Evolutionary conservation across 1,139 yeast species (phyloP), one percentile per base, ranked within the genome.

Genomic region (Eremothecium sinecaudum): DNA sequence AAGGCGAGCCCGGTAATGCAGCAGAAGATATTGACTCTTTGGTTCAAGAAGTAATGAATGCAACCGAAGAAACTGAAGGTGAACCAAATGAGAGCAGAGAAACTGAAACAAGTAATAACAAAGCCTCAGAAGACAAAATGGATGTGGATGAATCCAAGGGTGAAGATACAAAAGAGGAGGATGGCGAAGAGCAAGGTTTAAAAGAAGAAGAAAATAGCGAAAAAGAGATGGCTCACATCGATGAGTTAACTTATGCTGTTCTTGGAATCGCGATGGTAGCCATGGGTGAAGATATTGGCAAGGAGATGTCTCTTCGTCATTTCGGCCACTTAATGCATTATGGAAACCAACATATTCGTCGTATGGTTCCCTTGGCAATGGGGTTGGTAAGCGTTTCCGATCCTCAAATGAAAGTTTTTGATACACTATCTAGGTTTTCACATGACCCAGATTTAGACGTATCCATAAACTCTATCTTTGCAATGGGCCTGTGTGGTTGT

Each of bases 401-500:
- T 58, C 96, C 99, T 9, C 94, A 87, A 62, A 87, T 92, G 83
- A 87, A 86, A 63, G 95, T 90, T 10, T 90, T 86, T 56, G 99
- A 92, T 59, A 87, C 97, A 0, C 70, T 92, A 44, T 86, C 97
- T 3, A 75, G 98, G 59, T 86, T 83, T 62, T 84, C 97, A 3
- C 99, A 92, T 61, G 98, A 92, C 55, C 79, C 86, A 39, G 97
- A 90, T 59, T 66, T 83, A 49, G 94, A 84, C 54, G 96, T 92
- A 38, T 95, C 98, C 4, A 80, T 80, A 58, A 92, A 87, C 56
- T 87, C 98, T 18, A 87, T 90, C 43, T 87, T 83, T 54, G 78
- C 95, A 28, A 87, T 92, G 98, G 98, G 99, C 39, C 64, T 92
- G 44, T 94, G 90, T 46, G 98, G 98, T 55, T 92, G 96, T 18